Evolutionary conservation across 306 rosid genomes (phyloP).

Genomic region (Neltuma alba): DNA sequence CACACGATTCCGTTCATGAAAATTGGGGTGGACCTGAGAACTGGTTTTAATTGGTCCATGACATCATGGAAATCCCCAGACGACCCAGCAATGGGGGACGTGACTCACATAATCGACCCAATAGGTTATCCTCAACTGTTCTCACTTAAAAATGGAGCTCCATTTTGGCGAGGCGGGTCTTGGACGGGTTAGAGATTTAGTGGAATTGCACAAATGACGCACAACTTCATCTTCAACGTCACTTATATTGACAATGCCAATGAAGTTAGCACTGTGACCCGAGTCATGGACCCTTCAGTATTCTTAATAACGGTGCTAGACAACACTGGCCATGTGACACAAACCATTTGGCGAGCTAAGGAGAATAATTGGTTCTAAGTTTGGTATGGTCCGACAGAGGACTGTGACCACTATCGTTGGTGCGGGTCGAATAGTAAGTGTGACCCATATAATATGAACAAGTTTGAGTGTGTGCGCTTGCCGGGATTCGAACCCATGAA

Average conservation of each 20-base stretch:
- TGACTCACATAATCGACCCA: constrained; percentile 9
- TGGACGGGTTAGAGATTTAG: constrained; percentile 45
- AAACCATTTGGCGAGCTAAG: not conserved
- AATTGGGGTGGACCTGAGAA: constrained; percentile 28
- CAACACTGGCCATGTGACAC: not conserved
- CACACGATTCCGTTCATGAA: constrained; percentile 24
- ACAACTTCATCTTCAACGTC: constrained; percentile 2
- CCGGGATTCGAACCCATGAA: constrained; percentile 48
- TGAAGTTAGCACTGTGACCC: not conserved
- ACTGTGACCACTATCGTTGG: constrained; percentile 35
- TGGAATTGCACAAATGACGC: constrained; percentile 37
- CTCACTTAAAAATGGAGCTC: not conserved
- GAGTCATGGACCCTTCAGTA: not conserved
- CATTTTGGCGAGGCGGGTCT: constrained; percentile 32
- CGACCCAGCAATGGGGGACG: constrained; percentile 27
- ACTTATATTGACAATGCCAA: constrained; percentile 14
- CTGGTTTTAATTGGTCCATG: constrained; percentile 17
- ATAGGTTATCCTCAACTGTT: constrained; percentile 38
- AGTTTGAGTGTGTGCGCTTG: constrained; percentile 4
- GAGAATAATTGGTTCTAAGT: not conserved
- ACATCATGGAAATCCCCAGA: constrained; percentile 40
- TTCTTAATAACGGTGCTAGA: not conserved
- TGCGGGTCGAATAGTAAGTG: constrained; percentile 51
- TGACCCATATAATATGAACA: constrained; percentile 38
- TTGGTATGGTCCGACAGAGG: constrained; percentile 43